phyloP scores from a whole-genome alignment of 2,329 filamentous ascomycete genomes.

The Colletotrichum lini region DNA sequence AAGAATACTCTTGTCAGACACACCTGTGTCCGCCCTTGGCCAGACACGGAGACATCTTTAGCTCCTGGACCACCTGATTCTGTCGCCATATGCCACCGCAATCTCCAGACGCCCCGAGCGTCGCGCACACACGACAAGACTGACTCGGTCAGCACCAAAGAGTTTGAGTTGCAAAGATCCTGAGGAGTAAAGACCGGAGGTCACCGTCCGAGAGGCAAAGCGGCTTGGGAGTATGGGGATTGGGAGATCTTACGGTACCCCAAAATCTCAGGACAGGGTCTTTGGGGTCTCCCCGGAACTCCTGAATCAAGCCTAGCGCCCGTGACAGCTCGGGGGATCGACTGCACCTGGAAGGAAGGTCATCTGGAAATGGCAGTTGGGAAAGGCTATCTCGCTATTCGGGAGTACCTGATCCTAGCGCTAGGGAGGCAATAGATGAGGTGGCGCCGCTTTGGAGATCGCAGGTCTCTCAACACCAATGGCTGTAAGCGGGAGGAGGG shows the following conservation, averaged over 20 bases:
- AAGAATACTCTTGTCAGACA: not conserved
- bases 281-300: slow-evolving; percentile 31
- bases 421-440: slow-evolving; percentile 11
- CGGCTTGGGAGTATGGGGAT: slow-evolving; percentile 19
- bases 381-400: slow-evolving; percentile 1
- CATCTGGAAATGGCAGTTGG: slow-evolving; percentile 31
- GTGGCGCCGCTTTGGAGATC: slow-evolving; percentile 27
- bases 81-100: slow-evolving; percentile 8
- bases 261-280: slow-evolving; percentile 35
- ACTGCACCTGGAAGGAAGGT: slow-evolving; percentile 28
- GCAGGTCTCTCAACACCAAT: slow-evolving; percentile 14
- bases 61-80: slow-evolving; percentile 2
- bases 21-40: not conserved
- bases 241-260: slow-evolving; percentile 36
- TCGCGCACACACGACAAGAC: not conserved
- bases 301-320: slow-evolving; percentile 33
- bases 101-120: slow-evolving; percentile 3
- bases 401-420: slow-evolving; percentile 1
- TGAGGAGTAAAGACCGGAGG: slow-evolving; percentile 16
- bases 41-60: not conserved
- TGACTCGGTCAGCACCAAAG: slow-evolving; percentile 9
- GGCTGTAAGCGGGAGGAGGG: not conserved
- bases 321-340: slow-evolving; percentile 24
- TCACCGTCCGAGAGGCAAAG: slow-evolving; percentile 23
- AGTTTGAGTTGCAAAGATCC: slow-evolving; percentile 1